Base-by-base conservation (phyloP, 2,329 filamentous ascomycete genomes). In the Penicillium sp. region DNA sequence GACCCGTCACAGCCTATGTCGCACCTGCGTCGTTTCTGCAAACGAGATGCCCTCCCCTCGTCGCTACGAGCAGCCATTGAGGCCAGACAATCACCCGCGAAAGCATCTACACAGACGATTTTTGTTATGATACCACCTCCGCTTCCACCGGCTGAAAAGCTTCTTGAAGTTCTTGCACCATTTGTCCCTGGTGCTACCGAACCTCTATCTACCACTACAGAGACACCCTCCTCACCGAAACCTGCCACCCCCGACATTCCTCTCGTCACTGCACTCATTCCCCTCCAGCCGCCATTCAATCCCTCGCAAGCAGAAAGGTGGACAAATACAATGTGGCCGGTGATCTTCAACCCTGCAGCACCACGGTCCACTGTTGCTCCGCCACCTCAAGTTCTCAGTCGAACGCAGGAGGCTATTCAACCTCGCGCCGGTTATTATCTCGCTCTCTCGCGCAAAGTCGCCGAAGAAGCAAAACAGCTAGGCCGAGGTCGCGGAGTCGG, bases 321-420 rank as follows among this genome's bases (percentile, higher is more conserved):
- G 68, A 59, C 61, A 6, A 56, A 57, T 14, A 60, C 46, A 9
- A 51, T 65, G 29, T 71, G 68, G 68, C 68, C 68, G 1, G 62
- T 66, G 20, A 53, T 57, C 8, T 71, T 59, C 54, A 71, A 71
- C 45, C 64, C 67, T 13, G 64, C 68, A 4, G 61, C 67, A 6
- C 64, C 67, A 6, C 56, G 65, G n/a, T 53, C 64, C 18, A 60
- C 61, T 31, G 55, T 68, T 46, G 64, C 66, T 1, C 67, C 68
- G 2, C 66, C 67, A 3, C 59, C 58, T 2, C 59, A 65, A 31
- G 55, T 62, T 4, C 52, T 71, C 4, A 52, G 42, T 20, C 54
- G 55, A 4, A 54, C 57, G 0, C 59, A 56, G 26, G 52, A 62
- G 6, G 59, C 57, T 4, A 61, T 71, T 11, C 51, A 60, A 20